These are phyloP conservation scores for Trametes pubescens DNA, from an alignment of 1,284 basidiomycete species.

Conservation along the genomic window DNA sequence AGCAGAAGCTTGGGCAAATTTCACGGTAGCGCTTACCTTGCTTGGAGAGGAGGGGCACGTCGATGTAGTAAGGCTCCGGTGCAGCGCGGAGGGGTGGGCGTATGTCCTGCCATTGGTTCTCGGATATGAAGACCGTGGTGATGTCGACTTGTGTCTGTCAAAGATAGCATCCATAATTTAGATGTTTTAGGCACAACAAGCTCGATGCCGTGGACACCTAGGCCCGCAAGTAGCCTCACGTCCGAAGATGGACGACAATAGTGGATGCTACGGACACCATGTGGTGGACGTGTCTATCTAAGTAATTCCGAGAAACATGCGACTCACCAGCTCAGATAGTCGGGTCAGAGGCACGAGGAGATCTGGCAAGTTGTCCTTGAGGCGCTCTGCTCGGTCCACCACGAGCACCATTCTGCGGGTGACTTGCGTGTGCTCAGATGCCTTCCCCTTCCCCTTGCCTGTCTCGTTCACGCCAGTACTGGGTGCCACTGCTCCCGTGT, in stretches of 20 bases:
- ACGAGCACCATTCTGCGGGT: conserved; percentile 63
- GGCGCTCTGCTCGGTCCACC: conserved; percentile 73
- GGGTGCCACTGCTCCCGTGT: conserved; percentile 28
- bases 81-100: conserved; percentile 75
- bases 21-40: conserved; percentile 53
- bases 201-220: too few species aligned
- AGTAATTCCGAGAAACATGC: not conserved
- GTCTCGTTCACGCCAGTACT: conserved; percentile 35
- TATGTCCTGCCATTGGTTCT: conserved; percentile 78
- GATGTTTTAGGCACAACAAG: not conserved
- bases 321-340: conserved; percentile 77
- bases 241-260: too few species aligned
- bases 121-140: conserved; percentile 73
- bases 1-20: not conserved
- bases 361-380: conserved; percentile 69
- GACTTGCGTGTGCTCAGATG: conserved; percentile 23
- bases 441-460: conserved; percentile 50
- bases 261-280: too few species aligned
- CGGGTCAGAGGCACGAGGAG: conserved; percentile 76
- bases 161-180: conserved; percentile 3
- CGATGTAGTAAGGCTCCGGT: conserved; percentile 80
- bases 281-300: too few species aligned
- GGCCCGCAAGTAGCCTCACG: too few species aligned
- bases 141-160: conserved; percentile 53
- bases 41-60: conserved; percentile 64